Evolutionary conservation across 2,329 filamentous ascomycete genomes (phyloP), one percentile per base, ranked within the genome.

Genomic region (Scedosporium aurantiacum): DNA sequence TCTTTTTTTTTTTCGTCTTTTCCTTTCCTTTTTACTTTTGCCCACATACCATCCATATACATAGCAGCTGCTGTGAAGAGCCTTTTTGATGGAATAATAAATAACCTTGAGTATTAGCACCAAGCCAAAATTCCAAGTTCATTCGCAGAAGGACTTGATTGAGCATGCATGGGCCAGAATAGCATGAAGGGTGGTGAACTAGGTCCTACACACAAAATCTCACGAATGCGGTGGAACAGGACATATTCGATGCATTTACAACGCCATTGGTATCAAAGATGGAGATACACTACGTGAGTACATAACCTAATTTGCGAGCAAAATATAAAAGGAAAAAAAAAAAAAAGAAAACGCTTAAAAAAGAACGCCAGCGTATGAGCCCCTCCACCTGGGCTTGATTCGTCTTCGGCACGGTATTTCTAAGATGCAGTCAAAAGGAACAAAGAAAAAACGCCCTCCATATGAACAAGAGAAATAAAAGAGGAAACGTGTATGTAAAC

Each of bases 371-470:
- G 50, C 28, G 47, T 55, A 56, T 32, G 18, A 18, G 43, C 47
- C 47, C 43, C 47, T 50, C 23, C 25, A 37, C 21, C 40, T 54
- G n/a, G 43, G 43, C 58, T 37, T 37, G 12, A 2, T 60, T 60
- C 45, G 47, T 50, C 23, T 54, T 54, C 14, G 43, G 41, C 40
- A 41, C 41, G 41, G 40, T 58, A 58, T 58, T 37, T 23, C 41
- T 40, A 57, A 61, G 32, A 61, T 41, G 41, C 21, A 32, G 10
- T 25, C 18, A 52, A 52, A 52, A 32, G 14, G 52, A 43, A 58
- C 40, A 47, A 50, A 47, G 47, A 41, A 50, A 60, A 54, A 57
- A 61, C 23, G 52, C 27, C 37, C 18, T 32, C 56, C 27, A 54
- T 47, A 37, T 47, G 43, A 47, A 23, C 50, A 56, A 60, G 45